phyloP scores from a whole-genome alignment of 177 flowering plant genomes.

The Tripterygium wilfordii region DNA sequence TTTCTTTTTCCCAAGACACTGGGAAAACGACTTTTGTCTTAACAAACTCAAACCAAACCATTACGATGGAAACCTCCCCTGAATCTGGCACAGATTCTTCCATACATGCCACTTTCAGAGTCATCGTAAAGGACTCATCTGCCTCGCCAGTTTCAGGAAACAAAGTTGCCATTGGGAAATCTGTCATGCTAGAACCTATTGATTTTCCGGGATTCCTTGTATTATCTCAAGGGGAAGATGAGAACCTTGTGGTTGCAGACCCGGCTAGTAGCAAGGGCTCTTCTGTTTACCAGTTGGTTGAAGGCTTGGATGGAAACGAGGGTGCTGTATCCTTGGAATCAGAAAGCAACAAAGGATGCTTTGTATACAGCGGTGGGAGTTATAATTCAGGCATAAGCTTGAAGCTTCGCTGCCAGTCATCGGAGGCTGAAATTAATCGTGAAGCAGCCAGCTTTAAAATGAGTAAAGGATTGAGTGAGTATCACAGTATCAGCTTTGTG shows the following conservation, averaged over 20 bases:
- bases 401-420: conserved; percentile 37
- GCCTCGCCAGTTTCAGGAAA: conserved; percentile 2
- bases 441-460: conserved; percentile 54
- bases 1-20: conserved; percentile 46
- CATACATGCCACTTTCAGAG: conserved; percentile 56
- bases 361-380: conserved; percentile 24
- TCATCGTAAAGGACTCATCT: conserved; percentile 9
- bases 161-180: conserved; percentile 27
- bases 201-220: conserved; percentile 27
- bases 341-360: conserved; percentile 45
- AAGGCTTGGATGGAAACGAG: conserved; percentile 55
- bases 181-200: conserved; percentile 63
- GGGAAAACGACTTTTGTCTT: conserved; percentile 26
- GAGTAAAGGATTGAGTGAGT: conserved; percentile 39
- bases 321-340: conserved; percentile 62
- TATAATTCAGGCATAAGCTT: conserved; percentile 19
- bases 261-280: conserved; percentile 1
- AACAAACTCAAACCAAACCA: conserved; percentile 27
- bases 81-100: conserved; percentile 45
- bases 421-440: conserved; percentile 19
- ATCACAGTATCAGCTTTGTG: conserved; percentile 80
- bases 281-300: conserved; percentile 35
- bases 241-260: conserved; percentile 21
- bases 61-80: conserved; percentile 51
- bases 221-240: conserved; percentile 8